Base-by-base conservation (phyloP, 2,329 filamentous ascomycete species). In the Plenodomus biglobosus region DNA sequence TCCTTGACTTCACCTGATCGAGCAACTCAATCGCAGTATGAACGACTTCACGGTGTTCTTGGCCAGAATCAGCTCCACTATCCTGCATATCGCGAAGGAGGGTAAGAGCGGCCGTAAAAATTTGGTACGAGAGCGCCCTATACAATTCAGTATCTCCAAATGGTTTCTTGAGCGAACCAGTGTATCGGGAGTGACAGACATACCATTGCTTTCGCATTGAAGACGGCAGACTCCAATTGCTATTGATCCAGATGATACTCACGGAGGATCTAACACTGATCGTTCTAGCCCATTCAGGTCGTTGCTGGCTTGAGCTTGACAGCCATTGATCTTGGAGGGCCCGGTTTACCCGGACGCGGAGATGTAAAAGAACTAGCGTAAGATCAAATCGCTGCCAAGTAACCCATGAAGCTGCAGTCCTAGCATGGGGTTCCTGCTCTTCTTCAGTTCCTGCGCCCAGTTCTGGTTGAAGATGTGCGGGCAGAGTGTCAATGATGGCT, bases 181-280 rank as follows among this genome's bases (percentile, higher is more conserved):
- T 34, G n/a, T 19, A 13, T 2, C 15, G n/a, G n/a, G 36, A 43
- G 10, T 24, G 35, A 17, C 36, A 30, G n/a, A 40, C 38, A 40
- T 40, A 40, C 38, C 38, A 40, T 21, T 40, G 38, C 22, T 40
- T 40, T 21, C 38, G 24, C n/a, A 24, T 24, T 24, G 38, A 40
- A 24, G 38, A 8, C 8, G 38, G 38, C 16, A 24, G 38, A 40
- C 22, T 24, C 38, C 38, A 40, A 30, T 40, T 40, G 10, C 21
- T 24, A 16, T 40, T 40, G 3, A 40, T 40, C 38, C 38, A 40
- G n/a, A 40, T 30, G 11, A 40, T 40, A 13, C 38, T 40, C 3
- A 24, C 19, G 5, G 38, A 21, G 16, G 38, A 30, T 6, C 22
- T 21, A 4, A 16, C n/a, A 16, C 38, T 24, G 20, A 40, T 30